phyloP scores from a whole-genome alignment of 352 stramenopile genomes.

The Phytophthora pinifolia region DNA sequence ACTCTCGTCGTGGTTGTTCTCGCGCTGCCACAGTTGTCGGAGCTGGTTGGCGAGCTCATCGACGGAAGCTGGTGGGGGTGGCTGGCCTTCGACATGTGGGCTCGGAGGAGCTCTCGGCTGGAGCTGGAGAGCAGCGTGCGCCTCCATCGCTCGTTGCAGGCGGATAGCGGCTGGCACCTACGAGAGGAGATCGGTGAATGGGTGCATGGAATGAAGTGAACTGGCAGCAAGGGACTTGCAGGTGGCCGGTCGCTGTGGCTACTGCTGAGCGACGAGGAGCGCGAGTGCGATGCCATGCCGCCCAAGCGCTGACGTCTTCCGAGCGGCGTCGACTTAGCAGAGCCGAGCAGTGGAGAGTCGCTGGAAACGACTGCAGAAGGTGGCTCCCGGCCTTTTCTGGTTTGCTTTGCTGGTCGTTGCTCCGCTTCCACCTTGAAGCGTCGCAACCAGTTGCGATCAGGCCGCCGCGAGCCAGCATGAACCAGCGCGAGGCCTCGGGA shows the following conservation, averaged over 20 bases:
- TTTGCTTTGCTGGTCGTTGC: too few relatives aligned
- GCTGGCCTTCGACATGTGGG: neutral
- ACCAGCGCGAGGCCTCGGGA: constrained; percentile 15
- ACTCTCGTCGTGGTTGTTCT: constrained; percentile 10
- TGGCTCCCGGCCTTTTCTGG: too few relatives aligned
- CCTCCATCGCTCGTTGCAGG: constrained; percentile 35
- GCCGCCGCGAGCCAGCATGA: too few relatives aligned
- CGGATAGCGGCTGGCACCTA: constrained; percentile 29
- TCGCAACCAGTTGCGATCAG: constrained; percentile 24
- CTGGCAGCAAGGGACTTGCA: constrained; percentile 4
- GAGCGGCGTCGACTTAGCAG: too few relatives aligned
- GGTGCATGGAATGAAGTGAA: too few relatives aligned
- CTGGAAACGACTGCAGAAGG: neutral
- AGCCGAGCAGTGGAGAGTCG: constrained; percentile 1
- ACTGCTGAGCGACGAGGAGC: constrained; percentile 20
- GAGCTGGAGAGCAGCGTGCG: constrained; percentile 24
- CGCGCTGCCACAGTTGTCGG: constrained; percentile 21
- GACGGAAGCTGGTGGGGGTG: constrained; percentile 21
- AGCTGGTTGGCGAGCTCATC: constrained; percentile 33
- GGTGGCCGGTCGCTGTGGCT: constrained; percentile 5
- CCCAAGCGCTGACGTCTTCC: neutral
- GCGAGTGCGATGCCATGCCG: constrained; percentile 18
- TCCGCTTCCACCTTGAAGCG: constrained; percentile 15
- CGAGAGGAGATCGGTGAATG: too few relatives aligned
- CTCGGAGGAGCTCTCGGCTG: neutral